These are phyloP conservation scores for Paragyromitra xinjiangensis DNA, from an alignment of 495 filamentous ascomycete genomes.

Conservation along the genomic window DNA sequence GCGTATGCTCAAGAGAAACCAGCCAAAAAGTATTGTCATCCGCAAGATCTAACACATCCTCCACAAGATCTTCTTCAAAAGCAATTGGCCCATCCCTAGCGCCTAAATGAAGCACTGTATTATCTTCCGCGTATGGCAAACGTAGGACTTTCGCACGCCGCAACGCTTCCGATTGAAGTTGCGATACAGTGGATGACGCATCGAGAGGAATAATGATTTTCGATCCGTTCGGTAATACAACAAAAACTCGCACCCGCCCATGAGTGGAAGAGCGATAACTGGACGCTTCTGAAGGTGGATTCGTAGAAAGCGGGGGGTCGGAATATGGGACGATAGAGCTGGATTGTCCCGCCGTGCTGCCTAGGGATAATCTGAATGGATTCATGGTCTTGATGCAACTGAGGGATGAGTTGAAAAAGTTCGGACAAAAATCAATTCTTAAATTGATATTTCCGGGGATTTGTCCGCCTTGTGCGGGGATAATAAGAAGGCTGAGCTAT, in stretches of 20 bases:
- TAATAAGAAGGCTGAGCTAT: not conserved
- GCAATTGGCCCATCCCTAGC: constrained; percentile 5
- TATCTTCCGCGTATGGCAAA: not conserved
- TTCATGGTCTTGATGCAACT: not conserved
- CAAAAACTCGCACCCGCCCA: not conserved
- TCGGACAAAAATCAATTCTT: not conserved
- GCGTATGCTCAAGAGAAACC: not conserved
- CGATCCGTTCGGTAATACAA: not conserved
- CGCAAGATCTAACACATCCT: constrained; percentile 14
- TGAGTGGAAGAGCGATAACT: not conserved
- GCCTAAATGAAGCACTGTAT: not conserved
- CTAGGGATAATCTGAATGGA: not conserved
- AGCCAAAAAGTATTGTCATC: constrained; percentile 10
- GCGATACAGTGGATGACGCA: not conserved
- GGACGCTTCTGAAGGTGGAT: no score
- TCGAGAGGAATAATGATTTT: constrained; percentile 6
- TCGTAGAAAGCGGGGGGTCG: not conserved
- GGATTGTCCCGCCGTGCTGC: not conserved
- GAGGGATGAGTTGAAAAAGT: not conserved
- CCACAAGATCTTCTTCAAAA: constrained; percentile 12
- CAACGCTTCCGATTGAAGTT: constrained; percentile 11
- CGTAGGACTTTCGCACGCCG: constrained; percentile 3
- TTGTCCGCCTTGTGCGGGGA: not conserved
- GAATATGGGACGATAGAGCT: not conserved
- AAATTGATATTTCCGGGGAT: not conserved